phyloP scores from a whole-genome alignment of 805 yeast species.

The Pichia insulana region DNA sequence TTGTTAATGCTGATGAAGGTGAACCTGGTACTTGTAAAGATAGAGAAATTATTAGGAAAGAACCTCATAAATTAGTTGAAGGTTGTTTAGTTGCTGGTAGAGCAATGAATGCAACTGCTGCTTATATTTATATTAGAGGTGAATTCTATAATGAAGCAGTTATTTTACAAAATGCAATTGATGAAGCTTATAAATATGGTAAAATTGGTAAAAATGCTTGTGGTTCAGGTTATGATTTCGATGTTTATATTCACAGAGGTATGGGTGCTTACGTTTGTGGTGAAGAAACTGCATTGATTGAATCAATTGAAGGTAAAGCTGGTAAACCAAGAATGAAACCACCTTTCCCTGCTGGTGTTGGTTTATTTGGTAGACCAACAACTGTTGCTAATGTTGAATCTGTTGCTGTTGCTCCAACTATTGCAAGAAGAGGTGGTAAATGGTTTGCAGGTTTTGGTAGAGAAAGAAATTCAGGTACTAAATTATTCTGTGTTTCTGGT shows the following conservation, averaged over 20 bases:
- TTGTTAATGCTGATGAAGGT: constrained; percentile 90
- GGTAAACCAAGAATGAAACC: constrained; percentile 93
- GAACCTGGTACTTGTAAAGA: constrained; percentile 94
- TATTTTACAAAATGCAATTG: constrained; percentile 68
- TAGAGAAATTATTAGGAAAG: constrained; percentile 83
- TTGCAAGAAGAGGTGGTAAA: constrained; percentile 78
- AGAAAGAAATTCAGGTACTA: constrained; percentile 77
- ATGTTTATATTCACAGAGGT: constrained; percentile 80
- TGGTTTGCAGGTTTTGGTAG: constrained; percentile 84
- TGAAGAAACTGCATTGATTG: constrained; percentile 85
- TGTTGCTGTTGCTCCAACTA: constrained; percentile 84
- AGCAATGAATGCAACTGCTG: constrained; percentile 90
- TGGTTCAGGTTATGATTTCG: constrained; percentile 79
- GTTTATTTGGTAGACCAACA: constrained; percentile 83
- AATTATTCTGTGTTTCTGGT: constrained; percentile 80
- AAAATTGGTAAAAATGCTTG: constrained; percentile 78
- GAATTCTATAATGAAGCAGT: constrained; percentile 81
- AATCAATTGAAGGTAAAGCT: constrained; percentile 84
- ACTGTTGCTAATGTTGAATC: constrained; percentile 90
- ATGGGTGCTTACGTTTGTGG: constrained; percentile 93
- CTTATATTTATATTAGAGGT: constrained; percentile 84
- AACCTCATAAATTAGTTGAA: constrained; percentile 85
- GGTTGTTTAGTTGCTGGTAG: constrained; percentile 88
- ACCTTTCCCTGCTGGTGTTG: constrained; percentile 92
- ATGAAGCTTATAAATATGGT: constrained; percentile 80